phyloP scores from a whole-genome alignment of 257 asterid species.

The Primulina eburnea region DNA sequence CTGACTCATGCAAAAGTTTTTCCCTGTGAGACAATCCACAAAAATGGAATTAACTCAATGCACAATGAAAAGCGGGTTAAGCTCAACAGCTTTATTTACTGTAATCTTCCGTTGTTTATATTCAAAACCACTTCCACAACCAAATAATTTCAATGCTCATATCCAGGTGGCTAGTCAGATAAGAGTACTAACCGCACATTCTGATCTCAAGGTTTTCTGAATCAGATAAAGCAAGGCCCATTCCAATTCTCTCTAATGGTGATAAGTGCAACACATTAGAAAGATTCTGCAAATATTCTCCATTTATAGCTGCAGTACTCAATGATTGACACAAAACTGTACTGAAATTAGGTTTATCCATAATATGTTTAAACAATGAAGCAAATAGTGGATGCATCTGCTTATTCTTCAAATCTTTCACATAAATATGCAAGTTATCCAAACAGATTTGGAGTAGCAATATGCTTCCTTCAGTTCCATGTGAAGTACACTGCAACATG shows the following conservation, averaged over 20 bases:
- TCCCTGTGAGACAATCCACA: slow-evolving; percentile 58
- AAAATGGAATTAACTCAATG: slow-evolving; percentile 14
- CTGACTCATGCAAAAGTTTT: slow-evolving; percentile 79
- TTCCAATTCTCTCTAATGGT: slow-evolving; percentile 63
- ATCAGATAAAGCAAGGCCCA: slow-evolving; percentile 84
- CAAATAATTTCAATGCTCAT: background rate
- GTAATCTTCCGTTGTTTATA: background rate
- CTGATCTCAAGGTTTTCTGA: slow-evolving; percentile 66
- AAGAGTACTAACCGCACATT: slow-evolving; percentile 67
- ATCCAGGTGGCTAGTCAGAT: slow-evolving; percentile 15
- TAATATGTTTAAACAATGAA: slow-evolving; percentile 58
- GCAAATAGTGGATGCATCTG: slow-evolving; percentile 60
- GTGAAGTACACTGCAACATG: slow-evolving; percentile 48
- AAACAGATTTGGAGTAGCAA: slow-evolving; percentile 65
- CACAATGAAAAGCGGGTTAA: slow-evolving; percentile 7
- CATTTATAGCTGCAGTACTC: slow-evolving; percentile 47
- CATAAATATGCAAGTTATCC: slow-evolving; percentile 58
- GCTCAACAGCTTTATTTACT: slow-evolving; percentile 5
- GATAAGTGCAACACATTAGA: slow-evolving; percentile 59
- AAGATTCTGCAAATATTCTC: slow-evolving; percentile 69
- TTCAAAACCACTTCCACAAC: slow-evolving; percentile 12
- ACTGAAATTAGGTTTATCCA: slow-evolving; percentile 79
- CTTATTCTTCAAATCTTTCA: slow-evolving; percentile 56
- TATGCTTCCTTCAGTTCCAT: slow-evolving; percentile 77
- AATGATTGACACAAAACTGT: slow-evolving; percentile 70